Percentiles rank a stretch among this genome's conserved stretches.
phyloP scores from a whole-genome alignment of 148 eudicot species.

The Pharnaceum exiguum region DNA sequence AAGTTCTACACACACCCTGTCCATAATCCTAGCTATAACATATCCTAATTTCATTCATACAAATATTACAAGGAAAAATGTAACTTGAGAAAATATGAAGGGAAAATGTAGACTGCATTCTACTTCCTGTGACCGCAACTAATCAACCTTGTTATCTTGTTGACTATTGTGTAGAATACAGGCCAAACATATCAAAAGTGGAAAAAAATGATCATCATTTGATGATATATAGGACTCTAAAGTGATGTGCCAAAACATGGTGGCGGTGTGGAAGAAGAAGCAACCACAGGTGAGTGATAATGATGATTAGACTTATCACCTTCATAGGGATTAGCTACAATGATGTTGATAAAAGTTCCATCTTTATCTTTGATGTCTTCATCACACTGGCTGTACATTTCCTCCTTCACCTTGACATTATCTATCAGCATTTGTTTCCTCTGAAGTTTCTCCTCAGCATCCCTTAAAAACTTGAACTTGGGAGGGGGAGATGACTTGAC shows the following conservation, averaged over 20 bases:
- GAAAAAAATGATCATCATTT: not conserved
- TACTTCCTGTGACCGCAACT: too few relatives aligned
- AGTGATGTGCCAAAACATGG: not conserved
- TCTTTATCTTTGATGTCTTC: conserved; percentile 29
- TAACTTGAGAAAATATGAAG: not conserved
- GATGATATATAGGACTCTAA: conserved; percentile 27
- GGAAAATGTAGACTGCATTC: not conserved
- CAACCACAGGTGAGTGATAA: conserved; percentile 10
- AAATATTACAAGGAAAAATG: not conserved
- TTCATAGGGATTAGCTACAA: conserved; percentile 32
- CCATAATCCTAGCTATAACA: not conserved
- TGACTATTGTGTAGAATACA: too few relatives aligned
- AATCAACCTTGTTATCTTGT: too few relatives aligned
- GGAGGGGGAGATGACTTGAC: conserved; percentile 63
- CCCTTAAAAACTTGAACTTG: conserved; percentile 62
- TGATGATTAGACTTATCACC: conserved; percentile 15
- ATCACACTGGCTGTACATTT: not conserved
- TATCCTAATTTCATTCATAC: not conserved
- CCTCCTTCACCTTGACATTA: not conserved
- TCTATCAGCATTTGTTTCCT: conserved; percentile 25
- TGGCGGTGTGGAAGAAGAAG: not conserved
- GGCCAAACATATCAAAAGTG: not conserved
- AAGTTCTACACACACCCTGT: not conserved
- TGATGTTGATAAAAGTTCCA: conserved; percentile 45
- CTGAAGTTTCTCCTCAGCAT: conserved; percentile 67